Percentiles rank a stretch among this genome's conserved stretches.
These are phyloP conservation scores for Aegilops longissima DNA, from an alignment of 176 grass and related monocot genomes.

Conservation along the genomic window DNA sequence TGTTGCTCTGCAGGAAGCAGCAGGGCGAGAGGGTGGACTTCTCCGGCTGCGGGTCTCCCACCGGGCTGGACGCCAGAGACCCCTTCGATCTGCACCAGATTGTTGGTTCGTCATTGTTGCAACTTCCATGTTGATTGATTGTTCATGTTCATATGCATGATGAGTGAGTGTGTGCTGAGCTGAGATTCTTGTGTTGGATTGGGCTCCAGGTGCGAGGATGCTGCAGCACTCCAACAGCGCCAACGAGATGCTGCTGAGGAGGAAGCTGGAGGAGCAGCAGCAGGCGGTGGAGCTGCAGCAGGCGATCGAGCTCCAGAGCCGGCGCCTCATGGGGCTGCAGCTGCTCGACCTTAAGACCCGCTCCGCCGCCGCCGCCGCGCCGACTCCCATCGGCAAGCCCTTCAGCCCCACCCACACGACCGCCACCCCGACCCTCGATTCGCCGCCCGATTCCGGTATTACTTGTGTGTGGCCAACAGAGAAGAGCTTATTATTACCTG, in stretches of 20 bases:
- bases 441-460: conserved; percentile 44
- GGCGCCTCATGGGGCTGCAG: conserved; percentile 71
- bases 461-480: not conserved
- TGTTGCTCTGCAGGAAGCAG: conserved; percentile 65
- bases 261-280: conserved; percentile 96
- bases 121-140: not conserved
- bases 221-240: conserved; percentile 62
- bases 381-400: conserved; percentile 29
- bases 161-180: not conserved
- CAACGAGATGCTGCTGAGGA: conserved; percentile 68
- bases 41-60: conserved; percentile 55
- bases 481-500: not conserved
- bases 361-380: not conserved
- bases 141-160: not conserved
- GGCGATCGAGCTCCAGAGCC: conserved; percentile 84
- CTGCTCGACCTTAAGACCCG: conserved; percentile 70
- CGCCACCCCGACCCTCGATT: not conserved
- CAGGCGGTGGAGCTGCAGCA: conserved; percentile 81
- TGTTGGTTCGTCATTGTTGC: conserved; percentile 51
- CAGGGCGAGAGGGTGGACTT: conserved; percentile 67
- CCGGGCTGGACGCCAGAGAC: conserved; percentile 63
- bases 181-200: not conserved
- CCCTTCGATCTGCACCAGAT: conserved; percentile 86
- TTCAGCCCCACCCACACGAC: conserved; percentile 22
- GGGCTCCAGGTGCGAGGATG: conserved; percentile 71